Percentiles rank a stretch among this genome's conserved stretches.
These are phyloP conservation scores for Rubia balearica DNA, from an alignment of 305 asterid genomes.

Conservation along the genomic window DNA sequence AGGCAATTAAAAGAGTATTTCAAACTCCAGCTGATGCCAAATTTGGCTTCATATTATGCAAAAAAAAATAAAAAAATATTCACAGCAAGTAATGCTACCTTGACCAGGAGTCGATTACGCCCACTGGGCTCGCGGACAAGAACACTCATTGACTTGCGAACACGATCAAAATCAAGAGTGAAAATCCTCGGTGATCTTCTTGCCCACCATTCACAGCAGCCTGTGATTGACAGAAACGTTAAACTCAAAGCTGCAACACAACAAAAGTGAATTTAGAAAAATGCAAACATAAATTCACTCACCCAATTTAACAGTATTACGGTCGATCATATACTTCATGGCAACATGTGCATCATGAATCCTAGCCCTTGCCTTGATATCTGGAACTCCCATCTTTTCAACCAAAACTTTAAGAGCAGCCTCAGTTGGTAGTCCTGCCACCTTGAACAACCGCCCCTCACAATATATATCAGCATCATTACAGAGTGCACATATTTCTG, in stretches of 20 bases:
- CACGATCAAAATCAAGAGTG: slow-evolving; percentile 81
- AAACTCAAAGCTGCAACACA: background rate
- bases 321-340: slow-evolving; percentile 61
- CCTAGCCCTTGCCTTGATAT: slow-evolving; percentile 44
- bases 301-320: slow-evolving; percentile 56
- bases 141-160: slow-evolving; percentile 89
- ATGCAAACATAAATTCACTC: slow-evolving; percentile 18
- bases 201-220: slow-evolving; percentile 84
- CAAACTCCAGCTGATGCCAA: background rate
- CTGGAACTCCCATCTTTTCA: slow-evolving; percentile 85
- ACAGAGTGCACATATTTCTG: slow-evolving; percentile 80
- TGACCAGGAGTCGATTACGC: slow-evolving; percentile 76
- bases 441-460: slow-evolving; percentile 61
- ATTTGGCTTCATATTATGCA: background rate
- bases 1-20: background rate
- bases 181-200: slow-evolving; percentile 64
- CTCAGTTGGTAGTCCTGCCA: slow-evolving; percentile 86
- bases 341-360: slow-evolving; percentile 45
- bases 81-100: slow-evolving; percentile 37
- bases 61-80: background rate
- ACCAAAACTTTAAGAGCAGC: slow-evolving; percentile 96
- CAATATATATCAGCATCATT: slow-evolving; percentile 72
- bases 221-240: slow-evolving; percentile 28
- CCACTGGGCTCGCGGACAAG: slow-evolving; percentile 55
- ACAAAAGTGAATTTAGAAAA: background rate